phyloP scores from a whole-genome alignment of 2,329 filamentous ascomycete genomes.

The Aspergillus proliferans region DNA sequence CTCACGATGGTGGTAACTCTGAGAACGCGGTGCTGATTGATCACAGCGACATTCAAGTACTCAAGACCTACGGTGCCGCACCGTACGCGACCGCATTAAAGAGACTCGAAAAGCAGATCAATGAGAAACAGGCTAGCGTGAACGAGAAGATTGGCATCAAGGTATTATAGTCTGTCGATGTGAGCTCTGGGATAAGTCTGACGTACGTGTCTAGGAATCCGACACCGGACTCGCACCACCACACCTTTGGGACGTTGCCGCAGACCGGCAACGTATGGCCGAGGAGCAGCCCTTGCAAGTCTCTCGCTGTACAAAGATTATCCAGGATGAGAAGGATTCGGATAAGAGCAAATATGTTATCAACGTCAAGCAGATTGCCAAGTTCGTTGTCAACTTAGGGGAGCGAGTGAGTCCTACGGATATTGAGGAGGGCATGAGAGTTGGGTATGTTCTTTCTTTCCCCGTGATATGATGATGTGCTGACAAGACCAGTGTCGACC shows the following conservation, averaged over 20 bases:
- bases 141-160: slow-evolving; percentile 88
- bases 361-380: slow-evolving; percentile 99
- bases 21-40: slow-evolving; percentile 28
- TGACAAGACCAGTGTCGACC: slow-evolving; percentile 60
- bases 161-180: slow-evolving; percentile 18
- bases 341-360: slow-evolving; percentile 99
- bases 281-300: slow-evolving; percentile 98
- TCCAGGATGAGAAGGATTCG: slow-evolving; percentile 88
- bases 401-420: slow-evolving; percentile 96
- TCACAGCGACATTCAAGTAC: slow-evolving; percentile 89
- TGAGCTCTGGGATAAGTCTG: slow-evolving; percentile 19
- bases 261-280: slow-evolving; percentile 95
- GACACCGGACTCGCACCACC: slow-evolving; percentile 96
- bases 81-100: slow-evolving; percentile 91
- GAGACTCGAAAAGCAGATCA: slow-evolving; percentile 98
- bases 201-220: slow-evolving; percentile 63
- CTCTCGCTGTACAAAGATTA: slow-evolving; percentile 97
- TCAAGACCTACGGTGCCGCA: slow-evolving; percentile 97
- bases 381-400: slow-evolving; percentile 96
- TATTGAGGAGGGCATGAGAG: slow-evolving; percentile 98
- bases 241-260: slow-evolving; percentile 97
- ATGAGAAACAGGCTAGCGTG: slow-evolving; percentile 95
- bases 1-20: neutral
- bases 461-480: neutral
- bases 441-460: slow-evolving; percentile 53